Evolutionary conservation across 192 early-diverging fungal genomes (phyloP).

Genomic region (Lunasporangiospora selenospora): DNA sequence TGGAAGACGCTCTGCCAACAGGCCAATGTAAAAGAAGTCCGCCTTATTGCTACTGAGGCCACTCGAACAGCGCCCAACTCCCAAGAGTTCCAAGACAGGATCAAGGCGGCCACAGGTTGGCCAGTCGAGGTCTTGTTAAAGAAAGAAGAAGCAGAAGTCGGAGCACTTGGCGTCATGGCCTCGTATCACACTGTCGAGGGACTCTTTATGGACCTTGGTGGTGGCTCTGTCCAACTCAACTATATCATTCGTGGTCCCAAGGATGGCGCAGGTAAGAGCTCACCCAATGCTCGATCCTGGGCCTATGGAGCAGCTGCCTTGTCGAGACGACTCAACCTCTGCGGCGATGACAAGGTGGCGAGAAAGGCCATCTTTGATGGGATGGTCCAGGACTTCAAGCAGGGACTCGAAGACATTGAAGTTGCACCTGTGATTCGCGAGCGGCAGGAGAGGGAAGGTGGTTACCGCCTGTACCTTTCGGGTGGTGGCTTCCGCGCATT

Average conservation of each 20-base stretch:
- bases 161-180: constrained; percentile 57
- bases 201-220: constrained; percentile 62
- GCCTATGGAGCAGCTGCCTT: constrained; percentile 62
- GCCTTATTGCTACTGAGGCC: constrained; percentile 64
- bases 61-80: constrained; percentile 60
- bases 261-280: constrained; percentile 24
- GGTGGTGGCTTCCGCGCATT: constrained; percentile 64
- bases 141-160: constrained; percentile 58
- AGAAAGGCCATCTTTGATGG: constrained; percentile 37
- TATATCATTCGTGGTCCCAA: constrained; percentile 51
- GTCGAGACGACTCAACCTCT: constrained; percentile 46
- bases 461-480: constrained; percentile 55
- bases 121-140: constrained; percentile 48
- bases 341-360: constrained; percentile 22
- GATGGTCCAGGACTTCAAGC: constrained; percentile 46
- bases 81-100: constrained; percentile 47
- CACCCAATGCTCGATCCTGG: constrained; percentile 47
- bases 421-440: constrained; percentile 17
- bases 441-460: constrained; percentile 27
- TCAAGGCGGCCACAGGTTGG: constrained; percentile 55
- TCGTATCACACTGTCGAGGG: constrained; percentile 60
- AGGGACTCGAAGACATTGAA: constrained; percentile 28
- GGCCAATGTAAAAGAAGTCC: constrained; percentile 48
- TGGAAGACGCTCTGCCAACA: constrained; percentile 56
- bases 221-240: constrained; percentile 63